Evolutionary conservation across 2,329 filamentous ascomycete genomes (phyloP).

Genomic region (Gliomastix tumulicola): DNA sequence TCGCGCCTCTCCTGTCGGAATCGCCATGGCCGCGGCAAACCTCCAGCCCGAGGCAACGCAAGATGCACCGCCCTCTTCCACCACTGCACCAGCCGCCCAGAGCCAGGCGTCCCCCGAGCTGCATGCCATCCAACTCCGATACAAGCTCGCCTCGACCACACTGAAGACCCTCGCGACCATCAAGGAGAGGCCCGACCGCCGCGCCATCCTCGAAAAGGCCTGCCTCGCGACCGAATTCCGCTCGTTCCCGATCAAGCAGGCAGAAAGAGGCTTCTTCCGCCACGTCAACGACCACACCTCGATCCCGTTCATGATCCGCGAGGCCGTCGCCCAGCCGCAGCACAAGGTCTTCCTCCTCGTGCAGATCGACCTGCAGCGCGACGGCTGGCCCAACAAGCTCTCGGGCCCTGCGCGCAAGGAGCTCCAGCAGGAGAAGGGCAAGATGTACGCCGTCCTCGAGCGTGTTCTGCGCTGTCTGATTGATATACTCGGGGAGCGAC

Average conservation of each 20-base stretch:
- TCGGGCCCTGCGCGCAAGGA: slow-evolving; percentile 20
- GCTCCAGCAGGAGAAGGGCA: slow-evolving; percentile 19
- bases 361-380: slow-evolving; percentile 60
- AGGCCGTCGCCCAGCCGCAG: slow-evolving; percentile 46
- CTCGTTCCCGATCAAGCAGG: slow-evolving; percentile 24
- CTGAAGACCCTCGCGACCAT: slow-evolving; percentile 20
- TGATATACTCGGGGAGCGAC: slow-evolving; percentile 26
- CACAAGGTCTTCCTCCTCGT: slow-evolving; percentile 74
- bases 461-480: slow-evolving; percentile 25
- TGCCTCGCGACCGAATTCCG: slow-evolving; percentile 28
- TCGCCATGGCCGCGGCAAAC: too few species aligned
- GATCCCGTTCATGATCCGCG: slow-evolving; percentile 27
- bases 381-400: slow-evolving; percentile 50
- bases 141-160: slow-evolving; percentile 22
- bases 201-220: slow-evolving; percentile 26
- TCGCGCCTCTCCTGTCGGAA: too few species aligned
- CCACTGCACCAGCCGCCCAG: too few species aligned
- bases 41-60: too few species aligned
- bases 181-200: slow-evolving; percentile 14
- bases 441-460: slow-evolving; percentile 24
- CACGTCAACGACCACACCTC: slow-evolving; percentile 27
- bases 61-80: too few species aligned
- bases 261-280: slow-evolving; percentile 25
- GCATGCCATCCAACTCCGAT: slow-evolving; percentile 23
- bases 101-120: too few species aligned